These are phyloP conservation scores for Drechmeria coniospora DNA, from an alignment of 2,329 filamentous ascomycete species.

Conservation along the genomic window DNA sequence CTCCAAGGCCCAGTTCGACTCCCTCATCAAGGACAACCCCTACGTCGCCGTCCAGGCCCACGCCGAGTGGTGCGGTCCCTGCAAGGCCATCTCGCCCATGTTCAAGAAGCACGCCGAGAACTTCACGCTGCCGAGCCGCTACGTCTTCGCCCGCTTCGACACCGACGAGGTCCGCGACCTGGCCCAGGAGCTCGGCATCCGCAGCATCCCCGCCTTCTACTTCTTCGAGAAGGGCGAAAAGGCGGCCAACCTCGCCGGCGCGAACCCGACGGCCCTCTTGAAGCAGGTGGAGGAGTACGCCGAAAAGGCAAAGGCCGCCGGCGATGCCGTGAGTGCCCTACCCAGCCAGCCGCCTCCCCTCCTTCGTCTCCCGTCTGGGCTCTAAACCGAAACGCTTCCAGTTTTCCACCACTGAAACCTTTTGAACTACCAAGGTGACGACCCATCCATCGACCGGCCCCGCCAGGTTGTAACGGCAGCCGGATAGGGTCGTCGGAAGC, in stretches of 20 bases:
- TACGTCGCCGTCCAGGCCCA: constrained; percentile 42
- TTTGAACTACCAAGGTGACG: constrained; percentile 4
- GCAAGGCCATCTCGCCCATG: constrained; percentile 42
- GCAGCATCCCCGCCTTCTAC: constrained; percentile 43
- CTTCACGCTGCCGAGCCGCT: constrained; percentile 20
- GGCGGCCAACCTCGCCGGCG: constrained; percentile 27
- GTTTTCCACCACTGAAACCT: constrained; percentile 10
- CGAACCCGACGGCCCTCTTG: constrained; percentile 18
- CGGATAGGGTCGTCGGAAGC: too few relatives aligned
- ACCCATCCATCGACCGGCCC: too few relatives aligned
- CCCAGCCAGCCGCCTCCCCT: not conserved
- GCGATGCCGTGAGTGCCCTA: constrained; percentile 5
- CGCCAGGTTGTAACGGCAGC: too few relatives aligned
- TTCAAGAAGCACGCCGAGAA: constrained; percentile 31
- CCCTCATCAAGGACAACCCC: constrained; percentile 29
- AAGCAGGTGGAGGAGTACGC: constrained; percentile 11
- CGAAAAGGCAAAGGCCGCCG: constrained; percentile 12
- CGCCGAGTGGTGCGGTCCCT: constrained; percentile 45
- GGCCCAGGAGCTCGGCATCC: constrained; percentile 32
- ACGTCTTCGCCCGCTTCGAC: constrained; percentile 44
- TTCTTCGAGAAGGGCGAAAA: constrained; percentile 40
- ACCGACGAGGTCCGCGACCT: constrained; percentile 38
- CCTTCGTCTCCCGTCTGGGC: not conserved
- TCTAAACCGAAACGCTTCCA: constrained; percentile 2
- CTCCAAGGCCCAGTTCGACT: constrained; percentile 29